Evolutionary conservation across 139 green algal genomes (phyloP), one percentile per base, ranked within the genome.

Genomic region (Tetradesmus lagerheimii): DNA sequence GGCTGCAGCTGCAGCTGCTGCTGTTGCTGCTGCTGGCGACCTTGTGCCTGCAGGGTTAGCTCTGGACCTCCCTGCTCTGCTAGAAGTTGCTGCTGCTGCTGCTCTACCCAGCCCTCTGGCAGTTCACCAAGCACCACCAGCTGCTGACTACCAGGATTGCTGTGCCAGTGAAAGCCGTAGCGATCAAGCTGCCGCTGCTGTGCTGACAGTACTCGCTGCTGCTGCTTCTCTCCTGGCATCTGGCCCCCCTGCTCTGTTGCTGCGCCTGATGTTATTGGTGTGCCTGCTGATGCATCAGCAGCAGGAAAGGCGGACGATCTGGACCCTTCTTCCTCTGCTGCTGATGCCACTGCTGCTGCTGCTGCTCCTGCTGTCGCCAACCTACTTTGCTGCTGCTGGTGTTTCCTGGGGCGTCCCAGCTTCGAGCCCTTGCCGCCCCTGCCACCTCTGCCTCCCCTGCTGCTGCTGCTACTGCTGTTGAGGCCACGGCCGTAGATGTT

Each of bases 71-170:
- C n/a, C n/a, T n/a, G n/a, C n/a, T n/a, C n/a, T n/a, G n/a, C n/a
- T n/a, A n/a, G n/a, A n/a, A n/a, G n/a, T n/a, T n/a, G 66, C 66
- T 77, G 31, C 71, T 79, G 71, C 71, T 79, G 71, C 71, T 79
- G 71, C 71, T 79, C n/a, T 29, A 34, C n/a, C 71, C 71, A 41
- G 31, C 23, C n/a, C n/a, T 37, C n/a, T 79, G 71, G 71, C 29
- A 79, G 31, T 2, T 79, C 31, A 9, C 71, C 71, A 37, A 79
- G 71, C 71, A 79, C n/a, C 71, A 79, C 71, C n/a, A 79, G 71
- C 71, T 79, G 71, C 71, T 79, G 71, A 4, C 31, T 38, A 29
- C 18, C 29, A 23, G 71, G 18, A 41, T 79, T 38, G 31, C 31
- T 79, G 31, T 15, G 71, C 71, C 71, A 79, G 27, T 38, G 31